Conservation (phyloP, 1,284 basidiomycete species). For the Agroathelia rolfsii region DNA sequence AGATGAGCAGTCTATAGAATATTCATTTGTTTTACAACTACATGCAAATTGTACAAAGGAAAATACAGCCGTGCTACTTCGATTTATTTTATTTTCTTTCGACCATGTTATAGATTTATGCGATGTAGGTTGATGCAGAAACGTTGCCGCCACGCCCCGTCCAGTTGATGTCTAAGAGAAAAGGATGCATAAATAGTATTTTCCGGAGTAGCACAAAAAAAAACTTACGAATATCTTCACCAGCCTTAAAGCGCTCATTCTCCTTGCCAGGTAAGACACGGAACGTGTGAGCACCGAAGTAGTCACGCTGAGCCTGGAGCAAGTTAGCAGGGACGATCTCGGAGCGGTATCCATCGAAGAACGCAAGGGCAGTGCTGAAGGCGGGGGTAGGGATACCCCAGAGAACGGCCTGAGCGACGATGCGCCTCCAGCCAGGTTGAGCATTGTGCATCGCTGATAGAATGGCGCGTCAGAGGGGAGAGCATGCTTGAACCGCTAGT, state of each 20-base stretch:
- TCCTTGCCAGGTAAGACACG: constrained; percentile 83
- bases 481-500: background rate
- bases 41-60: constrained; percentile 14
- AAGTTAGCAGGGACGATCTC: constrained; percentile 92
- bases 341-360: constrained; percentile 96
- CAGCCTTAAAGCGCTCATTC: constrained; percentile 70
- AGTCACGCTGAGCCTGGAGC: constrained; percentile 90
- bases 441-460: constrained; percentile 77
- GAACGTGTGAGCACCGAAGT: constrained; percentile 95
- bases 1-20: constrained; percentile 10
- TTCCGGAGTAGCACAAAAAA: constrained; percentile 7
- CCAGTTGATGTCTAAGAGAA: constrained; percentile 71
- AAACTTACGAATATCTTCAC: constrained; percentile 79
- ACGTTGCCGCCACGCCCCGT: constrained; percentile 91
- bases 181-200: constrained; percentile 7
- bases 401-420: constrained; percentile 91
- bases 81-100: constrained; percentile 2
- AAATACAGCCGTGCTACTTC: constrained; percentile 2
- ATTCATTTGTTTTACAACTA: constrained; percentile 6
- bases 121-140: constrained; percentile 86
- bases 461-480: constrained; percentile 8
- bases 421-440: constrained; percentile 96
- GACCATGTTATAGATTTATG: constrained; percentile 37
- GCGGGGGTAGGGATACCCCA: constrained; percentile 98
- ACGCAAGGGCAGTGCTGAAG: constrained; percentile 93